These are phyloP conservation scores for Sporopachydermia quercuum DNA, from an alignment of 805 yeast species.

Conservation along the genomic window DNA sequence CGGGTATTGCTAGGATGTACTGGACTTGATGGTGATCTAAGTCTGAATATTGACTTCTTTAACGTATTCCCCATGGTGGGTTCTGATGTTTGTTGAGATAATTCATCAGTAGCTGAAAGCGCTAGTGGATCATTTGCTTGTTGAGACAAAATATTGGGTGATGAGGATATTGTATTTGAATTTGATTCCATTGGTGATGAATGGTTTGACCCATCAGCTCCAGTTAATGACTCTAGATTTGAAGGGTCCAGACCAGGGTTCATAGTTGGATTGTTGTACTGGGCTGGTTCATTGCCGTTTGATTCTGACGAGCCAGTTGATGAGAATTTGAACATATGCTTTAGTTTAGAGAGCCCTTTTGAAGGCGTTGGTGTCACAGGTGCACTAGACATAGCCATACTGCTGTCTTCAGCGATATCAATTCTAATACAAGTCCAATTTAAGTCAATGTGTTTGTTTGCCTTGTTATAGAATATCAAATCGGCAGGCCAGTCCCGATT, in stretches of 20 bases:
- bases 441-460: too few species aligned
- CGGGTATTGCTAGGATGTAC: conserved; percentile 8
- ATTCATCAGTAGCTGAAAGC: neutral
- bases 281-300: too few species aligned
- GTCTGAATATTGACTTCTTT: neutral
- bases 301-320: too few species aligned
- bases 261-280: too few species aligned
- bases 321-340: neutral
- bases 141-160: neutral
- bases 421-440: too few species aligned
- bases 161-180: neutral
- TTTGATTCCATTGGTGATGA: neutral
- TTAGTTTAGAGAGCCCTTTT: neutral
- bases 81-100: conserved; percentile 13
- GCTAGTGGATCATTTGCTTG: neutral
- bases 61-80: conserved; percentile 9
- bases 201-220: conserved; percentile 3
- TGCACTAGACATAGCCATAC: too few species aligned
- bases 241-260: too few species aligned
- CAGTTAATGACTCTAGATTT: too few species aligned
- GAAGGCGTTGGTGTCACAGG: conserved; percentile 1
- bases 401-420: too few species aligned
- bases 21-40: conserved; percentile 19
- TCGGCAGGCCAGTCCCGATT: too few species aligned
- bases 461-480: too few species aligned